phyloP scores from a whole-genome alignment of 129 eudicot species.

The Ambrosia trifida region DNA sequence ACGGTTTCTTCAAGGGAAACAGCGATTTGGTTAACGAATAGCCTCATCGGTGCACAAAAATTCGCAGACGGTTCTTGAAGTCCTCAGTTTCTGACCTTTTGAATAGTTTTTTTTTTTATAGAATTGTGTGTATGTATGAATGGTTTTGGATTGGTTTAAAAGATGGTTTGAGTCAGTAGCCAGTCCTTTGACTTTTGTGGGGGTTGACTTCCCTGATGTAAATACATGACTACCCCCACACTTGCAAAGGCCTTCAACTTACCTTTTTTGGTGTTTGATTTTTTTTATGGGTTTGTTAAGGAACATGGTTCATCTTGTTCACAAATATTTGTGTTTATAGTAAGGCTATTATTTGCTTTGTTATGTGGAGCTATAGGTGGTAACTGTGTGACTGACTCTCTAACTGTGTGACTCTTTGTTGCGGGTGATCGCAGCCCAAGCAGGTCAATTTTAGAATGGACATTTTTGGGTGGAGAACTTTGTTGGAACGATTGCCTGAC shows the following conservation, averaged over 20 bases:
- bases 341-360: background rate
- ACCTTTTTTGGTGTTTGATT: constrained; percentile 21
- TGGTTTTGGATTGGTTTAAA: constrained; percentile 29
- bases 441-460: too few relatives aligned
- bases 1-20: constrained; percentile 94
- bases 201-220: constrained; percentile 35
- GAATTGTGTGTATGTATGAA: constrained; percentile 27
- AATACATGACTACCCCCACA: constrained; percentile 31
- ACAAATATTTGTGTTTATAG: constrained; percentile 21
- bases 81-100: constrained; percentile 16
- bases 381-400: too few relatives aligned
- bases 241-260: constrained; percentile 23
- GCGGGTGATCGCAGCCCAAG: too few relatives aligned
- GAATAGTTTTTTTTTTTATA: constrained; percentile 20
- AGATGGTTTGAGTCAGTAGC: constrained; percentile 31
- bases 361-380: too few relatives aligned
- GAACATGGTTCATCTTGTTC: constrained; percentile 3
- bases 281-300: constrained; percentile 20
- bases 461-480: too few relatives aligned
- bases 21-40: constrained; percentile 95
- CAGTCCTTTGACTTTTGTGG: constrained; percentile 28
- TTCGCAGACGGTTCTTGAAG: constrained; percentile 41
- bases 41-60: constrained; percentile 73
- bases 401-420: too few relatives aligned
- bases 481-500: too few relatives aligned